These are phyloP conservation scores for Sclerotinia spermophila DNA, from an alignment of 2,329 filamentous ascomycete species.

Conservation along the genomic window DNA sequence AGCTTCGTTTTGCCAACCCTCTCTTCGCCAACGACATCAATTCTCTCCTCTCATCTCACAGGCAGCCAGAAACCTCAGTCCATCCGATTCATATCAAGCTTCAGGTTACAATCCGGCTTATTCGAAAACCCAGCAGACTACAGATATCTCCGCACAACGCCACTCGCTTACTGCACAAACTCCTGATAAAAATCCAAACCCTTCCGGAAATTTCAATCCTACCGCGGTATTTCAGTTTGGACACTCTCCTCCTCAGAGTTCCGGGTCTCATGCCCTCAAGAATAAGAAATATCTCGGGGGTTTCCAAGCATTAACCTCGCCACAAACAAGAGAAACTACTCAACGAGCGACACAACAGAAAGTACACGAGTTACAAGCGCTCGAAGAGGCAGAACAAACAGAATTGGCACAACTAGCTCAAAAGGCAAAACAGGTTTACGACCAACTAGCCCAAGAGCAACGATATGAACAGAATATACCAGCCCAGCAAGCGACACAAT, in stretches of 20 bases:
- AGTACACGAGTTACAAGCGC: neutral
- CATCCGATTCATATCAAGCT: neutral
- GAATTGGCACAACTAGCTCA: neutral
- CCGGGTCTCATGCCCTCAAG: neutral
- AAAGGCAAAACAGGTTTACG: neutral
- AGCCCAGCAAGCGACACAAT: neutral
- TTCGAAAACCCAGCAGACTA: neutral
- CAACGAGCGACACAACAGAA: neutral
- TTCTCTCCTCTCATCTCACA: neutral
- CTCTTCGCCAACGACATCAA: neutral
- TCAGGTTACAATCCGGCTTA: neutral
- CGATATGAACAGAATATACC: too few species aligned
- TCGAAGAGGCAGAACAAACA: too few species aligned
- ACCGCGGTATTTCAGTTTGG: neutral
- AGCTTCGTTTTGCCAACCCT: neutral
- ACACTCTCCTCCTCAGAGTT: neutral
- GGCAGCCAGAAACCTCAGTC: neutral
- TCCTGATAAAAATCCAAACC: neutral
- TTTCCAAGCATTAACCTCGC: neutral
- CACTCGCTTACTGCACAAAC: neutral
- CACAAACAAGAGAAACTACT: neutral
- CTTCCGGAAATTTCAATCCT: neutral
- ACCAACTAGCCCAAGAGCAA: neutral
- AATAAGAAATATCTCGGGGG: neutral
- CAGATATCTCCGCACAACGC: neutral